phyloP scores from a whole-genome alignment of 306 rosid species.

The Hylodesmum podocarpum region DNA sequence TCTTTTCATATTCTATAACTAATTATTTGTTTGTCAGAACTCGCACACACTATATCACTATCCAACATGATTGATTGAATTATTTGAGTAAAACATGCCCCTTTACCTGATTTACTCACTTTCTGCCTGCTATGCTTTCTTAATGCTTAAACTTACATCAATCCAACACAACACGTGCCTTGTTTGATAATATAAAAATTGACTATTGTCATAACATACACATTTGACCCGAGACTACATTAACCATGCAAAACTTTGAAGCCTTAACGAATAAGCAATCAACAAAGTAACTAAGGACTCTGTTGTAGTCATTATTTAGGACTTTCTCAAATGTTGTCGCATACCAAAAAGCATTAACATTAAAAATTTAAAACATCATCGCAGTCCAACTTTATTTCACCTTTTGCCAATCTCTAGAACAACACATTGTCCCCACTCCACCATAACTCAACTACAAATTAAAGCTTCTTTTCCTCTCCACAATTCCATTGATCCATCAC shows the following conservation, averaged over 20 bases:
- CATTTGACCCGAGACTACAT: constrained; percentile 29
- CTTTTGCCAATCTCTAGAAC: constrained; percentile 48
- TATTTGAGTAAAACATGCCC: not conserved
- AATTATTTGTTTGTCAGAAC: too few relatives aligned
- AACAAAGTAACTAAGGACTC: constrained; percentile 11
- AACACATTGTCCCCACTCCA: constrained; percentile 51
- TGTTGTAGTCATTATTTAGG: constrained; percentile 13
- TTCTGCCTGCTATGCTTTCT: constrained; percentile 33
- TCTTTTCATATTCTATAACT: too few relatives aligned
- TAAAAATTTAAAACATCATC: constrained; percentile 42
- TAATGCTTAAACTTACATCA: constrained; percentile 43
- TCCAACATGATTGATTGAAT: constrained; percentile 26
- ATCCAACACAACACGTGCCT: constrained; percentile 10
- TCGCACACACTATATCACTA: not conserved
- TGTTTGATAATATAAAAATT: constrained; percentile 5
- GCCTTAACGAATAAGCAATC: constrained; percentile 30
- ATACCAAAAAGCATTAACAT: constrained; percentile 45
- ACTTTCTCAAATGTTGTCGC: constrained; percentile 38
- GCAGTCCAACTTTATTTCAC: constrained; percentile 40
- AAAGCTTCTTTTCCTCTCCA: constrained; percentile 53
- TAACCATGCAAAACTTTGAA: constrained; percentile 24
- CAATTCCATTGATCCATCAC: constrained; percentile 27
- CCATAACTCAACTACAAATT: constrained; percentile 50
- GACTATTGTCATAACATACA: constrained; percentile 8
- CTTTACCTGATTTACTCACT: not conserved